These are phyloP conservation scores for Capronia epimyces DNA, from an alignment of 2,329 filamentous ascomycete species.

Conservation along the genomic window DNA sequence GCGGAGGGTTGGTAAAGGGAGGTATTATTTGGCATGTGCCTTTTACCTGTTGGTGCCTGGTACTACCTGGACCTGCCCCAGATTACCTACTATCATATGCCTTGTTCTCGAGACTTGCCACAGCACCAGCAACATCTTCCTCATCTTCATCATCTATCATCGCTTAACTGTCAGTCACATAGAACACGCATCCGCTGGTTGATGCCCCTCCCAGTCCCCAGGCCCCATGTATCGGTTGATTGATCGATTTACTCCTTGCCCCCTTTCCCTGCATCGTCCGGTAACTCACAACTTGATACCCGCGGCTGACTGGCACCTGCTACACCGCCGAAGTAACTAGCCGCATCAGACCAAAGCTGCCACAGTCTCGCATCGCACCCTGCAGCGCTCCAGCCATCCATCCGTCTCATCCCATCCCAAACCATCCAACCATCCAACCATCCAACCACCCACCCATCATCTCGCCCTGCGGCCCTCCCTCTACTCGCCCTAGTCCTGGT, in stretches of 20 bases:
- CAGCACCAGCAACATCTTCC: too few relatives aligned
- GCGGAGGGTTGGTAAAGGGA: too few relatives aligned
- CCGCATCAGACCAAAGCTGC: constrained; percentile 6
- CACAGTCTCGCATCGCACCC: constrained; percentile 6
- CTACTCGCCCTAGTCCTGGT: neutral
- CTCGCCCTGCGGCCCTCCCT: neutral
- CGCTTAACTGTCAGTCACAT: too few relatives aligned
- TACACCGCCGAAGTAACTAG: neutral
- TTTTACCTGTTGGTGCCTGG: too few relatives aligned
- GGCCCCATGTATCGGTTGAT: neutral
- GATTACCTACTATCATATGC: too few relatives aligned
- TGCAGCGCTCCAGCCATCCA: neutral
- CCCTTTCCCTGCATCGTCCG: neutral
- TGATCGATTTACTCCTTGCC: neutral
- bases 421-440: neutral
- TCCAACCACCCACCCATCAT: neutral
- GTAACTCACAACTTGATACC: neutral
- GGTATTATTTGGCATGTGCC: too few relatives aligned
- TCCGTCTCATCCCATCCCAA: neutral
- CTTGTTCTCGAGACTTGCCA: too few relatives aligned
- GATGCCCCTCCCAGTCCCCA: too few relatives aligned
- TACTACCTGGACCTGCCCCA: too few relatives aligned
- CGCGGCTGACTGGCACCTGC: neutral
- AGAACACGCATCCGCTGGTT: too few relatives aligned
- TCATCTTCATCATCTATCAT: too few relatives aligned